Conservation (phyloP, 768 basidiomycete species). For the Amyloporia xantha region DNA sequence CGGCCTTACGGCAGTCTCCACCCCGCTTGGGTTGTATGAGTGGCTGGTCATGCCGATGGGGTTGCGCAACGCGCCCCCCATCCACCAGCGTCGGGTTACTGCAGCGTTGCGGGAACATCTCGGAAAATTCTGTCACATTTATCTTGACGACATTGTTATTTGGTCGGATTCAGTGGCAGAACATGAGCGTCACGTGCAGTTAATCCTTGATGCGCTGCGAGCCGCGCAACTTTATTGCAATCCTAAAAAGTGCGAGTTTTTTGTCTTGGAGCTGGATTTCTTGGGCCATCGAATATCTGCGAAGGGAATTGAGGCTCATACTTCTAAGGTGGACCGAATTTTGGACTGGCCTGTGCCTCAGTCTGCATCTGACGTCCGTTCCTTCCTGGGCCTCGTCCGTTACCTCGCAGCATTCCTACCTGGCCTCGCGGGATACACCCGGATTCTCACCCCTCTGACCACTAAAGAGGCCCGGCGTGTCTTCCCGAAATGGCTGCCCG, state of each 20-base stretch:
- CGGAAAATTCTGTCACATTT: conserved; percentile 37
- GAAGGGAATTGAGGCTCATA: conserved; percentile 24
- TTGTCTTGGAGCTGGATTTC: conserved; percentile 23
- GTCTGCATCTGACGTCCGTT: conserved; percentile 11
- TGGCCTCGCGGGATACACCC: conserved; percentile 12
- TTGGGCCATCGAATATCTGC: conserved; percentile 28
- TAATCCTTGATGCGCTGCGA: conserved; percentile 15
- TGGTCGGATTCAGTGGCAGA: conserved; percentile 31
- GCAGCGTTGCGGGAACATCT: conserved; percentile 27
- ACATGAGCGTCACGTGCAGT: conserved; percentile 16
- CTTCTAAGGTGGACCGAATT: conserved; percentile 23
- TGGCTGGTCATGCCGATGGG: conserved; percentile 39
- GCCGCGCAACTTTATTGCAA: conserved; percentile 21
- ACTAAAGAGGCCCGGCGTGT: conserved; percentile 19
- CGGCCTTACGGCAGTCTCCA: conserved; percentile 30
- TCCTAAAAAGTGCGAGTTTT: conserved; percentile 22
- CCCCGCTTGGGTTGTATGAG: conserved; percentile 33
- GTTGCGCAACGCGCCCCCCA: conserved; percentile 27
- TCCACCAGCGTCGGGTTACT: conserved; percentile 27
- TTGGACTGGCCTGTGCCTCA: conserved; percentile 26
- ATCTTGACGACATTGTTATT: conserved; percentile 41
- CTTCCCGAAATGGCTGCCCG: conserved; percentile 25
- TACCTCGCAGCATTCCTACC: conserved; percentile 18
- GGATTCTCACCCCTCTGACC: conserved; percentile 16
- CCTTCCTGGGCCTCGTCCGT: conserved; percentile 16